Base-by-base conservation (phyloP, 192 early-diverging fungal genomes). In the Mortierella alpina region DNA sequence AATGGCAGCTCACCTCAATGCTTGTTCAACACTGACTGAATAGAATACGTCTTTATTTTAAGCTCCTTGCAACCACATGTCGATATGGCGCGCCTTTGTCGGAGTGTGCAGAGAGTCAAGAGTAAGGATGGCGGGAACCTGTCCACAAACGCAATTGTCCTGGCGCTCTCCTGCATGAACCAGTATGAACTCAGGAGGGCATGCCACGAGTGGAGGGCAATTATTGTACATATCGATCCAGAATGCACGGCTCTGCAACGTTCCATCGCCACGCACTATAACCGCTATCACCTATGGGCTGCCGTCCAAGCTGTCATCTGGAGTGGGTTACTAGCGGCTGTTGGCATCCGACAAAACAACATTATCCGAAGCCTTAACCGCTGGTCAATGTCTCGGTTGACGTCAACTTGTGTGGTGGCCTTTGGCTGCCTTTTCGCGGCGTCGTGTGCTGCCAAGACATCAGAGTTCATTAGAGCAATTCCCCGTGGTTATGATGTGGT, bases 121-220 rank as follows among this genome's bases (percentile, higher is more conserved):
- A 47, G 41, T 53, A 63, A 5, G 39, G 52, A 56, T 57, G 10
- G 31, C 31, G 31, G 31, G 5, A 63, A 68, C 7, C 31, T 40
- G 15, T 58, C 53, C 14, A 14, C 67, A 31, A 13, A 60, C 8
- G 42, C 61, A 13, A 68, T 80, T 47, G 59, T 47, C 53, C 23
- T 80, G 20, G 77, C 77, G 2, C 55, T 80, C n/a, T 68, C 63
- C 7, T 80, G 77, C 22, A 80, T 80, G 77, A 80, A 80, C 58
- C 77, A 80, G 44, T 80, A 80, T 23, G 77, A 80, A 31, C 60
- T 80, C 51, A 42, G 60, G 39, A 57, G 66, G n/a, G 77, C 77
- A 4, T 72, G 70, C 51, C 77, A 68, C 5, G 77, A 80, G 51
- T 80, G 77, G 77, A 68, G 63, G 40, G 70, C 77, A 8, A 62